Evolutionary conservation across 352 stramenopile genomes (phyloP), one percentile per base, ranked within the genome.

Genomic region (Pythium monospermum): DNA sequence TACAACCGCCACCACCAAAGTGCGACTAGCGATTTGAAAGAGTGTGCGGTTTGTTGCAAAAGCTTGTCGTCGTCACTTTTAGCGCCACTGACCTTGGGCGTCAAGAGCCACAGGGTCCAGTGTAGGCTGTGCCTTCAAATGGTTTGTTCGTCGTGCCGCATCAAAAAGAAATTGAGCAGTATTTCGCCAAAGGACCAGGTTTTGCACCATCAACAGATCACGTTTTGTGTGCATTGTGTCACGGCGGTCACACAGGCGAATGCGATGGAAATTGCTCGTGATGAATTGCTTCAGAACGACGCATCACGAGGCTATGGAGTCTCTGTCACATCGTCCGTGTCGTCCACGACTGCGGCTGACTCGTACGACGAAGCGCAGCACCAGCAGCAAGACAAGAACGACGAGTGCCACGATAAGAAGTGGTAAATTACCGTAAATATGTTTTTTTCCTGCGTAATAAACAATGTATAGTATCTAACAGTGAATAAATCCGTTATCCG

Each of bases 201-300:
- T 10, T 23, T 59, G n/a, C 33, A 56, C 32, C 44, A 49, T 21
- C 33, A 53, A 25, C 39, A 19, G 13, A 45, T 66, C 23, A 37
- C 57, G 38, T 66, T 66, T 35, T 66, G 57, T 25, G 37, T 57
- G 4, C 35, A 51, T 22, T 64, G 57, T 27, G 31, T 57, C 23
- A 53, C 57, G 36, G 49, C 49, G 16, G 57, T 58, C 12, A 50
- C 22, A 4, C 22, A 50, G 49, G 36, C 49, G 27, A 57, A 49
- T 27, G 48, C 56, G 19, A 54, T 57, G 6, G 48, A 54, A 25
- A 58, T 64, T 28, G 49, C 49, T 33, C 36, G 33, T 15, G 56
- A 59, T 33, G 56, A 64, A 41, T 33, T 59, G 10, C 32, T 43
- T 11, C 56, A 59, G 43, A 53, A 64, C 11, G 56, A 64, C 31